Evolutionary conservation across 2,329 filamentous ascomycete genomes (phyloP).

Genomic region (Colletotrichum orbiculare): DNA sequence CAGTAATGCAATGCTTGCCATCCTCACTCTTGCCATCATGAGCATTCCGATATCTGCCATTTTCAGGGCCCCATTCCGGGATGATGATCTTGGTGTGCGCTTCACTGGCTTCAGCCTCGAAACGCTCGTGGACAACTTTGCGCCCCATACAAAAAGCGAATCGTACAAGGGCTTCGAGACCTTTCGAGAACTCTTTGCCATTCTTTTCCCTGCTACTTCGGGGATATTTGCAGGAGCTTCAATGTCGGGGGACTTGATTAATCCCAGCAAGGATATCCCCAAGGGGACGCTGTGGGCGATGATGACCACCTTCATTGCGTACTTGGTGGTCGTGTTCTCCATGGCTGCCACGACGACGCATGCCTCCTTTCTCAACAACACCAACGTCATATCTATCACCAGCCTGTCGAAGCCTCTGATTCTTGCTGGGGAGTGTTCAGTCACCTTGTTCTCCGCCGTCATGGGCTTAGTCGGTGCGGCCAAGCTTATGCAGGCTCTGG

Average conservation of each 20-base stretch:
- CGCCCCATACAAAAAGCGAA: conserved; percentile 74
- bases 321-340: conserved; percentile 80
- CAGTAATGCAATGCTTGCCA: conserved; percentile 78
- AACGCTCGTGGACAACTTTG: conserved; percentile 79
- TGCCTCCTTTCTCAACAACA: conserved; percentile 77
- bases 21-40: conserved; percentile 78
- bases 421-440: conserved; percentile 84
- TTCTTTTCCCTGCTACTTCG: conserved; percentile 77
- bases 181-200: conserved; percentile 86
- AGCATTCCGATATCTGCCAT: conserved; percentile 86
- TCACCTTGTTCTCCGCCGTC: conserved; percentile 84
- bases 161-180: conserved; percentile 72
- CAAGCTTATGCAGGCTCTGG: conserved; percentile 85
- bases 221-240: conserved; percentile 79
- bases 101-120: conserved; percentile 81
- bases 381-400: conserved; percentile 84
- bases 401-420: conserved; percentile 80
- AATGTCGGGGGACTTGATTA: conserved; percentile 88
- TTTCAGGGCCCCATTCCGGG: conserved; percentile 74
- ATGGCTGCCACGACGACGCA: conserved; percentile 82
- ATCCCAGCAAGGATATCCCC: conserved; percentile 86
- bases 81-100: conserved; percentile 70
- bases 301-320: conserved; percentile 79
- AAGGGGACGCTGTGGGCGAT: conserved; percentile 85
- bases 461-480: conserved; percentile 90